Evolutionary conservation across 805 yeast species (phyloP), one percentile per base, ranked within the genome.

Genomic region (Candida dajiaensis): DNA sequence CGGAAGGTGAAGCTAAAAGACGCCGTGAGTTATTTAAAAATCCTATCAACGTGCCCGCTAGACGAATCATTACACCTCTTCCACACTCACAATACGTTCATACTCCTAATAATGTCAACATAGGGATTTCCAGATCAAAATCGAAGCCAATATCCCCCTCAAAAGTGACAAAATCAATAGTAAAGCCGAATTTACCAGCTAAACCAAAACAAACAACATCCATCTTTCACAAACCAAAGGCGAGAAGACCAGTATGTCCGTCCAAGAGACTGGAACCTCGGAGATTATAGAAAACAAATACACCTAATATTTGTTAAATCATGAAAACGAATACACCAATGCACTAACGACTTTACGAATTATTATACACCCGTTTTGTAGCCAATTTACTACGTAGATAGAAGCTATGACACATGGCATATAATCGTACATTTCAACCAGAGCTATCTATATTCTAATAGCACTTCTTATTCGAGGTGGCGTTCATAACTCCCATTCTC

Each of bases 1-100:
- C 63, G 3, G 53, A 52, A 21, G 42, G 25, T 12, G 63, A 59
- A 41, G 60, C 55, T 0, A 49, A 44, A 25, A 49, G 40, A 28
- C 48, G 53, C 37, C 38, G 44, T n/a, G 44, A 48, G 11, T 20
- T 53, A 23, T 59, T 59, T 47, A 44, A 38, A 16, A 57, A 59
- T 19, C 63, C 62, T 6, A 20, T 36, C 6, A 43, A 44, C 15
- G 15, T 47, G 18, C 18, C 38, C 9, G 4, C 38, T 11, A 35
- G 21, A 29, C 40, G 40, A 3, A 39, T 3, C 15, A 25, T 25
- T 10, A 4, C 28, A 25, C 28, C 28, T 25, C 28, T 13, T 9
- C 6, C 9, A n/a, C 16, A 21, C 33, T 20, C n/a, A 12, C 22
- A 9, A 39, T 23, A 22, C 22, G n/a, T 43, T 15, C 9, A 33